Evolutionary conservation across 106 monocot genomes (phyloP).

Genomic region (Allium fistulosum): DNA sequence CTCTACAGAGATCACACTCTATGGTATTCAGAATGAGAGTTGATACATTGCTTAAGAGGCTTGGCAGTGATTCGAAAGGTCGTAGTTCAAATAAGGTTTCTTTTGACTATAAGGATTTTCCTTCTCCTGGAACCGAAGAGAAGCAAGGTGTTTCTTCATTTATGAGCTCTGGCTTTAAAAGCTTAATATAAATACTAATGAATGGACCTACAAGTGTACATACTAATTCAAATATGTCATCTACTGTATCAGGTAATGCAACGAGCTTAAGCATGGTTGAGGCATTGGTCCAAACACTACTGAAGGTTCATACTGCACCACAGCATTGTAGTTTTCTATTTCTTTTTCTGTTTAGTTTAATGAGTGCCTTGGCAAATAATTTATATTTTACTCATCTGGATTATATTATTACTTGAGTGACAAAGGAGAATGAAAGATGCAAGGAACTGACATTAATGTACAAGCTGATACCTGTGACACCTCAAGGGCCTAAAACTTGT

Average conservation of each 20-base stretch:
- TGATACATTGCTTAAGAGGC: constrained; percentile 31
- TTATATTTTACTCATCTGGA: background rate
- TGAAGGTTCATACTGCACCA: constrained; percentile 21
- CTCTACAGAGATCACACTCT: constrained; percentile 40
- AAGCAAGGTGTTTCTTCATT: constrained; percentile 36
- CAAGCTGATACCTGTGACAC: constrained; percentile 38
- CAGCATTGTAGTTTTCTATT: constrained; percentile 23
- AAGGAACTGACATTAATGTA: background rate
- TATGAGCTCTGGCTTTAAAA: constrained; percentile 24
- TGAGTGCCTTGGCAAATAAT: background rate
- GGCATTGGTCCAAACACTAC: constrained; percentile 54
- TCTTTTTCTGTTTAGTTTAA: background rate
- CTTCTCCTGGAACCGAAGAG: constrained; percentile 59
- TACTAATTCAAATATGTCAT: constrained; percentile 9
- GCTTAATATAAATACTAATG: constrained; percentile 24
- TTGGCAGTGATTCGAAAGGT: constrained; percentile 17
- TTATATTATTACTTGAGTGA: no score
- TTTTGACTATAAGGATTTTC: constrained; percentile 60
- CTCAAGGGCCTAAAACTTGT: constrained; percentile 29
- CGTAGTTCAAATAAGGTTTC: constrained; percentile 22
- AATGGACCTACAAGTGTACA: constrained; percentile 18
- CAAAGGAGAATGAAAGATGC: background rate
- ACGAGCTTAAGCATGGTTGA: constrained; percentile 80
- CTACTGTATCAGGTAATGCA: constrained; percentile 6
- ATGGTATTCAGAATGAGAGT: constrained; percentile 20